Evolutionary conservation across 176 grass and related monocot genomes (phyloP).

Genomic region (Panicum miliaceum): DNA sequence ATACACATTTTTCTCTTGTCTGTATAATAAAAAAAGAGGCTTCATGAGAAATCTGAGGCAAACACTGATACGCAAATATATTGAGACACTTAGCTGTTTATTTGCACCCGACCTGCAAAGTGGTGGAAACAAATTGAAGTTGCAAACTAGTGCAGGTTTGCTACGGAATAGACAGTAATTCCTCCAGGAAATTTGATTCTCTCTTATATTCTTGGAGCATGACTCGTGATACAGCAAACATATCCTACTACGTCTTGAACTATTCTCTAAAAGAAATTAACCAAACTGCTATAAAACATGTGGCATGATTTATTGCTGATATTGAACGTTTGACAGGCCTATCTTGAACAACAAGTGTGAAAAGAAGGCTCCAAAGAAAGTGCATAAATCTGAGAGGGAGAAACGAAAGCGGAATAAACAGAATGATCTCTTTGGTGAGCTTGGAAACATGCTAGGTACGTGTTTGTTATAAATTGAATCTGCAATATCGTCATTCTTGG

Average conservation of each 20-base stretch:
- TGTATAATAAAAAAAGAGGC: not conserved
- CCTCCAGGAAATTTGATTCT: not conserved
- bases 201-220: not conserved
- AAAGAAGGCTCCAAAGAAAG: slow-evolving; percentile 74
- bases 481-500: not conserved
- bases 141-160: not conserved
- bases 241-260: not conserved
- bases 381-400: slow-evolving; percentile 94
- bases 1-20: not conserved
- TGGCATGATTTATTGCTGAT: not conserved
- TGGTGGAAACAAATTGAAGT: not conserved
- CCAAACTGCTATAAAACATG: not conserved
- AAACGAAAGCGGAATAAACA: slow-evolving; percentile 72
- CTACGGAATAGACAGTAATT: not conserved
- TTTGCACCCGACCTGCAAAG: not conserved
- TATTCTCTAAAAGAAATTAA: not conserved
- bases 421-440: slow-evolving; percentile 76
- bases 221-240: not conserved
- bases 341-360: slow-evolving; percentile 53
- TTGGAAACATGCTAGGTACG: slow-evolving; percentile 76
- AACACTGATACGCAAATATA: not conserved
- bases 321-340: slow-evolving; percentile 39
- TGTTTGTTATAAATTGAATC: not conserved
- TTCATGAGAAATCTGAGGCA: not conserved
- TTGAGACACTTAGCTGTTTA: not conserved